Conservation (phyloP, 1,139 yeast genomes). For the Debaryomycetaceae sp. region DNA sequence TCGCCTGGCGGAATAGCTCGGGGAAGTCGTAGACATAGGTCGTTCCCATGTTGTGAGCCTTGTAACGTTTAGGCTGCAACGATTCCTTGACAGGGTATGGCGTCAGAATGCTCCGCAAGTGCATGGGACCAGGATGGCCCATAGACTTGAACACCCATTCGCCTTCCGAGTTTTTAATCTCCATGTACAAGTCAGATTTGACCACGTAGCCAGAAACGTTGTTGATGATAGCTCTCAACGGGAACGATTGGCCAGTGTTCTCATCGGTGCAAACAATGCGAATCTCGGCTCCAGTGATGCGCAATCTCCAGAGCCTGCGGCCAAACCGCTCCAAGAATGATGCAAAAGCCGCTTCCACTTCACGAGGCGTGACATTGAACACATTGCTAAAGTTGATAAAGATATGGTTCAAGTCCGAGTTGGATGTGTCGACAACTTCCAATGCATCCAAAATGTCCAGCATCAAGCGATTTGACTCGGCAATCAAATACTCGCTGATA, state of each 20-base stretch:
- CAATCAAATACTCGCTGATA: slow-evolving; percentile 85
- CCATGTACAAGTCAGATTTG: slow-evolving; percentile 88
- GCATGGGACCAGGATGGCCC: slow-evolving; percentile 95
- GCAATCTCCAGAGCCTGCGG: slow-evolving; percentile 89
- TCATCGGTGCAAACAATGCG: slow-evolving; percentile 93
- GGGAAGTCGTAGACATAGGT: slow-evolving; percentile 98
- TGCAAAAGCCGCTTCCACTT: slow-evolving; percentile 95
- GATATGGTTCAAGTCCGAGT: slow-evolving; percentile 92
- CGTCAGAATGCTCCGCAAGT: slow-evolving; percentile 86
- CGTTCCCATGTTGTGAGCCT: slow-evolving; percentile 97
- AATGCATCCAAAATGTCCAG: slow-evolving; percentile 89
- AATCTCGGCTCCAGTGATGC: slow-evolving; percentile 95
- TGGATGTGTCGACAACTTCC: slow-evolving; percentile 88
- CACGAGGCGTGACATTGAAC: slow-evolving; percentile 86
- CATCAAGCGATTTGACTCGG: slow-evolving; percentile 94
- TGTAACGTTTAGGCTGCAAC: slow-evolving; percentile 95
- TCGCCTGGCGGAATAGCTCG: slow-evolving; percentile 91
- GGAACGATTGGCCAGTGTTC: slow-evolving; percentile 78
- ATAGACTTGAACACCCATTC: slow-evolving; percentile 96
- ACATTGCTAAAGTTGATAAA: slow-evolving; percentile 94
- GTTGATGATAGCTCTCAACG: slow-evolving; percentile 90
- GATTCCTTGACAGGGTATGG: slow-evolving; percentile 98
- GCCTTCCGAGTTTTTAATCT: slow-evolving; percentile 81
- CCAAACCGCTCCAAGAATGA: slow-evolving; percentile 97
- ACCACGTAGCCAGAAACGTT: slow-evolving; percentile 97